Base-by-base conservation (phyloP, 495 filamentous ascomycete genomes). In the Talaromyces stipitatus region DNA sequence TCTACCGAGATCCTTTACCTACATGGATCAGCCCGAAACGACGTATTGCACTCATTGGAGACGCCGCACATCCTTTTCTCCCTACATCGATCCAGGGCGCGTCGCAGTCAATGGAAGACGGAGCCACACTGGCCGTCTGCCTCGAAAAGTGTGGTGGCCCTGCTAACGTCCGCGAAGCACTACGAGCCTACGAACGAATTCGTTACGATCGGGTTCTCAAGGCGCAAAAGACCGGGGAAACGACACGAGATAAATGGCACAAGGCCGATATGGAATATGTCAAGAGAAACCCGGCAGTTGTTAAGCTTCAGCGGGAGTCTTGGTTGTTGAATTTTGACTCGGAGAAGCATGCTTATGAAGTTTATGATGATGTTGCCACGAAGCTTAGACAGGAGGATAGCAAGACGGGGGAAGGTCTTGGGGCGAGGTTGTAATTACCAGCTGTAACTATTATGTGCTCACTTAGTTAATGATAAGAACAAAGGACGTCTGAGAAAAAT, bases 21-120 rank as follows among this genome's bases (percentile, higher is more conserved):
- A 81, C 73, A 1, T 90, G 84, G 74, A 75, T 86, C 30, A 83
- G 79, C 2, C 70, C 75, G 9, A 70, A 72, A n/a, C 72, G 74
- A 9, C 71, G 82, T 14, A 84, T 83, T 23, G 73, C 74, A 36
- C 66, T 85, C 10, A 77, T 88, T 22, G 86, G 85, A 26, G 87
- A 89, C 62, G 74, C 84, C 14, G 85, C 85, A 0, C 87, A 90
- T 64, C 80, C 87, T 0, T 87, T 88, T 66, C 69, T 89, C 4
- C 85, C 85, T 0, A 86, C 82, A 1, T 80, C 77, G 4, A 81
- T 82, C 22, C 82, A 89, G 60, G 87, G 87, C 2, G 86, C 84
- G 0, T 84, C 77, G 33, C 83, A 88, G 60, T 81, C 83, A 0
- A 83, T 89, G 57, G 86, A 89, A 65, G 86, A 89, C 66, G 86